Evolutionary conservation across 2,329 filamentous ascomycete genomes (phyloP), one percentile per base, ranked within the genome.

Genomic region (Pseudocercospora musae): DNA sequence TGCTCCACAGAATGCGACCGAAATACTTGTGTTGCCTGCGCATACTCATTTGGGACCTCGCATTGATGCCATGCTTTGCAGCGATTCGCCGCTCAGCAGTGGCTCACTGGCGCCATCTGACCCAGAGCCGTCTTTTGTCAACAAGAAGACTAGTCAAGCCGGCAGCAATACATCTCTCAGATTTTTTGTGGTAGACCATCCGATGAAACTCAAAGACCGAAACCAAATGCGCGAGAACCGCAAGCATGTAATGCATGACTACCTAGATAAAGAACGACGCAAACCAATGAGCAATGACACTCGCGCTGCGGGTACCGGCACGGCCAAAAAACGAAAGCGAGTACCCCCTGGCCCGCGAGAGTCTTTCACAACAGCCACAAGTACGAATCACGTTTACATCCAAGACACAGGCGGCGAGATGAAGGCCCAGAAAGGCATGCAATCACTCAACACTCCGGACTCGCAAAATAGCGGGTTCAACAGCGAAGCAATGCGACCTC

Each of bases 171-270:
- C 10, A 4, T 46, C 61, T 23, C 64, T 69, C 13, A 65, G 62
- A 42, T 73, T 70, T 66, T 68, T 73, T 52, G 68, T 70, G 21
- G 66, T 72, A 21, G 67, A 68, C 25, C 62, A 72, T 44, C 71
- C 70, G 4, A 65, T 59, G 13, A 61, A 74, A 56, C 66, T 72
- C 42, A 71, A 67, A 52, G 68, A 75, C 52, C 69, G 66, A 40
- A 63, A 59, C 3, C 68, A 69, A 13, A 70, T 74, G 69, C 66
- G 67, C 21, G 66, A 70, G 53, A 71, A 71, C 44, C 71, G 73
- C 2, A 63, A 68, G 46, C 69, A 72, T 60, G 73, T 75, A 20
- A 75, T 74, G 72, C 62, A 71, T 31, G 66, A 72, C 55, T 74
- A 72, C 53, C 65, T 75, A 6, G 65, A 65, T 33, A 73, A 74